Percentiles rank a stretch among this genome's conserved stretches.
phyloP scores from a whole-genome alignment of 1,284 basidiomycete species.

The Binderoboletus segoi region DNA sequence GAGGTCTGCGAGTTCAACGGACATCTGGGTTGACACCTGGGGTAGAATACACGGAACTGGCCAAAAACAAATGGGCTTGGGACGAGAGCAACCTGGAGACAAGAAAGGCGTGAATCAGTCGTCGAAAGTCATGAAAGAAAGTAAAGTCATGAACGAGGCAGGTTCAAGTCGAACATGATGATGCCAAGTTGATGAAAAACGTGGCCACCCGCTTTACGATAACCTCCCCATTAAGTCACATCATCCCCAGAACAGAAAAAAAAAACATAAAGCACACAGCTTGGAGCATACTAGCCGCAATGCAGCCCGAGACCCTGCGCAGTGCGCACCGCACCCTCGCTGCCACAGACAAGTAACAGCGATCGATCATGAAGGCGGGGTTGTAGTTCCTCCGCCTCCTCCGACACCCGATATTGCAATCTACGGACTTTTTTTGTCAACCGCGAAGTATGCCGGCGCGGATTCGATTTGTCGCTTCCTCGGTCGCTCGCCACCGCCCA shows the following conservation, averaged over 20 bases:
- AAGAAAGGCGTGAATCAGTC: constrained; percentile 30
- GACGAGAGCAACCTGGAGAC: constrained; percentile 7
- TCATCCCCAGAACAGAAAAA: neutral
- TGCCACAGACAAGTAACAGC: neutral
- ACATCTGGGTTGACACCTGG: constrained; percentile 21
- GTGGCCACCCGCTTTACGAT: constrained; percentile 28
- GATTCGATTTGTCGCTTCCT: constrained; percentile 1
- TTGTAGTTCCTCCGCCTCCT: too few species aligned
- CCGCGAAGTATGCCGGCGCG: neutral
- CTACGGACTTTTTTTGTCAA: constrained; percentile 8
- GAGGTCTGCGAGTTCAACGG: constrained; percentile 22
- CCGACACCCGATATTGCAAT: constrained; percentile 1
- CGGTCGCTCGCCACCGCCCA: neutral
- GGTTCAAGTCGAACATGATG: constrained; percentile 25
- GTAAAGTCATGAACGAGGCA: constrained; percentile 30
- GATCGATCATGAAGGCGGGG: too few species aligned
- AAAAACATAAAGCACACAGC: neutral
- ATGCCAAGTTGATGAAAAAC: constrained; percentile 23
- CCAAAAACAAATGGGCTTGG: constrained; percentile 3
- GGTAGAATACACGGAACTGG: constrained; percentile 23
- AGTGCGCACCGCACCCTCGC: neutral
- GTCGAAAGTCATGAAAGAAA: constrained; percentile 34
- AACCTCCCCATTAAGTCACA: constrained; percentile 18
- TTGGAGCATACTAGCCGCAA: neutral
- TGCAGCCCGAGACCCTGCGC: neutral